Base-by-base conservation (phyloP, 1,284 basidiomycete species). In the Malassezia obtusa region DNA sequence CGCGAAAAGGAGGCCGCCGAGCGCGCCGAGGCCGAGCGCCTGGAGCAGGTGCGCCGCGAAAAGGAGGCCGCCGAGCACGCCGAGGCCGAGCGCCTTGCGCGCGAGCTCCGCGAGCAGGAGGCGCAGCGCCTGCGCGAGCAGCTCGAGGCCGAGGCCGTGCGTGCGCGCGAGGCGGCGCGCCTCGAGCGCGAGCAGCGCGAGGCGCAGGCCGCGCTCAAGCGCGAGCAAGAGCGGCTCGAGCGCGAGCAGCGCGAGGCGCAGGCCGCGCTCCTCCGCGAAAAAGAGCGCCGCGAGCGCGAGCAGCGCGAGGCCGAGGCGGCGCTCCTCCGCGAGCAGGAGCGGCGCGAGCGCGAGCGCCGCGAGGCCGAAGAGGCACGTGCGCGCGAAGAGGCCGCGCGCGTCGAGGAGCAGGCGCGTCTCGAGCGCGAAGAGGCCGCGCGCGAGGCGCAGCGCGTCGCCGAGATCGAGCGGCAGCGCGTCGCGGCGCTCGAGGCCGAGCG, bases 291-390 rank as follows among this genome's bases (percentile, higher is more conserved):
- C 39, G 33, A 45, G 37, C 25, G 38, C 30, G 44, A 49, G 38
- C 49, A 54, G 21, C 52, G 57, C 31, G 30, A 31, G 30, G 30
- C 30, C 6, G 30, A 31, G 11, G 30, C 30, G 30, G 30, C 30
- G 30, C 30, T 14, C 39, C 5, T 9, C 8, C 19, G 5, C 37
- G 37, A n/a, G n/a, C n/a, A n/a, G n/a, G n/a, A n/a, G 35, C 32
- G 51, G 45, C 37, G 52, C 39, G 33, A 45, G 37, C 25, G 38
- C 30, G 44, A 49, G 38, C 49, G 53, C 19, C 52, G 57, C 31
- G 30, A 31, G 30, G 30, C 30, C 6, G 30, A 31, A 9, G 30
- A 9, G 30, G 30, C 30, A 14, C 30, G 30, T 14, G 50, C 25
- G 11, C 44, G 14, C 22, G 24, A 26, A 5, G 39, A 9, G 4